These are phyloP conservation scores for California macrophylla DNA, from an alignment of 441 rosid species.

Conservation along the genomic window DNA sequence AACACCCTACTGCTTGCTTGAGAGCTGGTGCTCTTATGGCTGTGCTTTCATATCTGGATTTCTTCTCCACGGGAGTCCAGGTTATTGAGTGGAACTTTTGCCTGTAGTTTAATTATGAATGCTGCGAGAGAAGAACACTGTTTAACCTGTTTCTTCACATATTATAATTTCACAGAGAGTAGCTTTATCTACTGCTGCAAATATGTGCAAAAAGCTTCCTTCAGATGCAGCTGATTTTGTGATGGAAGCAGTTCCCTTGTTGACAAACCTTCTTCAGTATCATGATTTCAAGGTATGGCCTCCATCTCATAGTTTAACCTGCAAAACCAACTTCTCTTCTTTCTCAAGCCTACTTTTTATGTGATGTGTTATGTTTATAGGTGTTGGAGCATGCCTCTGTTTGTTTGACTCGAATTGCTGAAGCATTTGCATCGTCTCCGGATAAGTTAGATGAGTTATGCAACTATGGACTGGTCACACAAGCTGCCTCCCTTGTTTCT, in stretches of 20 bases:
- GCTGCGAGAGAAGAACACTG: neutral
- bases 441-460: constrained; percentile 31
- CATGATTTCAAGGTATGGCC: constrained; percentile 31
- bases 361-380: constrained; percentile 31
- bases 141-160: constrained; percentile 7
- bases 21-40: constrained; percentile 28
- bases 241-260: constrained; percentile 25
- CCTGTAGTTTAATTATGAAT: constrained; percentile 2
- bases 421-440: constrained; percentile 25
- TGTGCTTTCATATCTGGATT: constrained; percentile 21
- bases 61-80: constrained; percentile 96
- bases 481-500: constrained; percentile 91
- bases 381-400: constrained; percentile 85
- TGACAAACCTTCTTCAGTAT: constrained; percentile 25
- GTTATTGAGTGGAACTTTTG: constrained; percentile 25
- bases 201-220: constrained; percentile 24
- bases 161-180: constrained; percentile 22
- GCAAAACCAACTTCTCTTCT: neutral
- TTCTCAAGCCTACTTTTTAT: constrained; percentile 5
- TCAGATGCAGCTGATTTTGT: constrained; percentile 50
- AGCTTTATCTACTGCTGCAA: constrained; percentile 26
- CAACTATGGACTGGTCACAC: constrained; percentile 89
- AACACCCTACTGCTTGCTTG: constrained; percentile 25
- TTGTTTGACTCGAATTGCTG: constrained; percentile 25
- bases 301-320: neutral